Conservation (phyloP, 805 yeast genomes). For the Candida nonsorbophila region DNA sequence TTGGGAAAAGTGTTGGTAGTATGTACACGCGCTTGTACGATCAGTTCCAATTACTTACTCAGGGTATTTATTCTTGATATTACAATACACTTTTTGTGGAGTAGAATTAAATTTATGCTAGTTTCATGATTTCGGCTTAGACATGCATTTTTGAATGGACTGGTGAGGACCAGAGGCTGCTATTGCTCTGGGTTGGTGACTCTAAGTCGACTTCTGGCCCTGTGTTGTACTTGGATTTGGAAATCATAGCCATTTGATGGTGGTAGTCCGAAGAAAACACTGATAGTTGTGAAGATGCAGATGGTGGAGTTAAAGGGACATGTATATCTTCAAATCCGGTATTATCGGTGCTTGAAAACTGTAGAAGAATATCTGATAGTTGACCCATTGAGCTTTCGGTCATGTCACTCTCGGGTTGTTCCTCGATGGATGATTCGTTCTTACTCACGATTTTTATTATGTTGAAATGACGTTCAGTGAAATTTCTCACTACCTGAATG, state of each 20-base stretch:
- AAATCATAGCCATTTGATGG: no score
- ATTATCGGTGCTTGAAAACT: slow-evolving; percentile 14
- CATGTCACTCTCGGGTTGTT: slow-evolving; percentile 5
- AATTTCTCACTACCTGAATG: slow-evolving; percentile 35
- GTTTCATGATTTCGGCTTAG: no score
- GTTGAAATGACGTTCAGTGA: slow-evolving; percentile 9
- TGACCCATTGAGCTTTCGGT: slow-evolving; percentile 12
- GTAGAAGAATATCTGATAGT: slow-evolving; percentile 21
- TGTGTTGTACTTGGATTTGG: no score
- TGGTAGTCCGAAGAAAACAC: no score
- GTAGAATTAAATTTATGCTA: no score
- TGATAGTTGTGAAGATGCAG: slow-evolving; percentile 36
- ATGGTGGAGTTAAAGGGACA: slow-evolving; percentile 35
- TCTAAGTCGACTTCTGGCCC: no score
- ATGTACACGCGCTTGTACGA: slow-evolving; percentile 89
- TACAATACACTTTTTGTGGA: not conserved
- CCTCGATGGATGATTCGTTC: slow-evolving; percentile 13
- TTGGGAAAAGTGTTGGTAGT: slow-evolving; percentile 80
- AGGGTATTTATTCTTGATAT: slow-evolving; percentile 75
- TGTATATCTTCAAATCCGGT: slow-evolving; percentile 1
- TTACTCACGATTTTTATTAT: slow-evolving; percentile 16
- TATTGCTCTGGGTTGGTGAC: no score
- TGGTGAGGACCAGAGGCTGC: no score
- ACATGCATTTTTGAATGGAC: no score
- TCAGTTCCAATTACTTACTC: slow-evolving; percentile 90